Evolutionary conservation across 352 stramenopile species (phyloP), one percentile per base, ranked within the genome.

Genomic region (Thraustochytrium striatum): DNA sequence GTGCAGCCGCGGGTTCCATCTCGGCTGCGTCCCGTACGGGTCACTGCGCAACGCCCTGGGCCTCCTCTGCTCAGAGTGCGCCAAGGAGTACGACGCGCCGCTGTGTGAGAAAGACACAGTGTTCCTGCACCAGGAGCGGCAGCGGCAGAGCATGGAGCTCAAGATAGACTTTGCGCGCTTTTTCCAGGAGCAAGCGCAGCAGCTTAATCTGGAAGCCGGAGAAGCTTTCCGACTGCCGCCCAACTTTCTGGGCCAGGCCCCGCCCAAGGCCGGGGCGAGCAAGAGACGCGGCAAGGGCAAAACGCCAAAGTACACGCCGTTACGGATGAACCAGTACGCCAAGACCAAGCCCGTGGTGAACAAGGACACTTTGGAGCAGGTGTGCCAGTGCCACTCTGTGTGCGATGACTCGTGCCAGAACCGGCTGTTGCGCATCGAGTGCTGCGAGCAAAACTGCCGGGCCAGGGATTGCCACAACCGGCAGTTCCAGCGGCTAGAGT

Each of bases 401-500:
- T 75, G 65, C 39, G 41, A n/a, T 5, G 65, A 75, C 1, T 47
- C 58, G 1, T 75, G 65, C 65, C 32, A 75, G 16, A 75, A 75
- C 36, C 65, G 50, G n/a, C 43, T 75, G 65, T 38, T 75, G 43
- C 65, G 65, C 50, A 75, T 75, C 30, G 65, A 75, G 52, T 75
- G 65, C 65, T 30, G 65, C 5, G 35, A 38, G 25, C 33, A 75
- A 8, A 75, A 75, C 11, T 75, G 65, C 50, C 41, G 3, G 35
- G 65, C 65, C 11, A 61, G 32, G 21, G 65, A 30, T 21, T 75
- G 65, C 65, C 58, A 58, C 32, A 75, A 75, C 7, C 65, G 50
- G 50, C 21, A 43, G 19, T 75, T 75, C 36, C 65, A 75, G 50
- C 44, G 32, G 3, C 30, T 30, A 21, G 7, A 75, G 30, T 55